Evolutionary conservation across 352 stramenopile species (phyloP), one percentile per base, ranked within the genome.

Genomic region (Phytophthora pluvialis): DNA sequence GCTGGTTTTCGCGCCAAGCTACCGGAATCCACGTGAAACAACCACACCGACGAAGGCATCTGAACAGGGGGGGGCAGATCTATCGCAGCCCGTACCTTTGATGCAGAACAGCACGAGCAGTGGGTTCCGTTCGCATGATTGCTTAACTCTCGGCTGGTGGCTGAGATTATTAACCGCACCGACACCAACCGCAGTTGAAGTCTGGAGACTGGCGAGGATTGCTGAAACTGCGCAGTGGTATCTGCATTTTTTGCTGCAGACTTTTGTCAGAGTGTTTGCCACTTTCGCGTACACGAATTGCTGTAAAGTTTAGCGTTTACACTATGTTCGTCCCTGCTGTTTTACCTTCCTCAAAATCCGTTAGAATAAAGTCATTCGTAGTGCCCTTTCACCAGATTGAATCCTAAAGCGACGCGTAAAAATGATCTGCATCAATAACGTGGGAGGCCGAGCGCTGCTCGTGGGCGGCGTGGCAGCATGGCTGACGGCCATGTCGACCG

Each of bases 381-480:
- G 40, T 52, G 56, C n/a, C 44, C 21, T 40, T 65, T 65, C 55
- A 63, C 25, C 36, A 53, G 28, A 63, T 53, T 28, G 10, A 5
- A 67, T 70, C 39, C 43, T 66, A 32, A 49, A 71, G 15, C 33
- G 50, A 53, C 60, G 18, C 47, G n/a, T 7, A 47, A 36, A 64
- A 55, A 75, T 72, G 56, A 42, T 50, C 36, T 39, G 25, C 21
- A 46, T 62, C 11, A 56, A 57, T 26, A 72, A 56, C 13, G 69
- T 75, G 13, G 66, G 64, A 15, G 16, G 61, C 6, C 81, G 81
- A 49, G 80, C 80, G 53, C 35, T 76, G 28, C 39, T 75, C 29
- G 61, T 89, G 9, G 77, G 78, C 11, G 70, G 55, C 1, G 62
- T 91, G 29, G 82, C 76, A 6, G 80, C 78, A 38, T 87, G 72